Percentiles rank a stretch among this genome's conserved stretches.
Evolutionary conservation across 495 filamentous ascomycete genomes (phyloP).

Genomic region (Collariella sp.): DNA sequence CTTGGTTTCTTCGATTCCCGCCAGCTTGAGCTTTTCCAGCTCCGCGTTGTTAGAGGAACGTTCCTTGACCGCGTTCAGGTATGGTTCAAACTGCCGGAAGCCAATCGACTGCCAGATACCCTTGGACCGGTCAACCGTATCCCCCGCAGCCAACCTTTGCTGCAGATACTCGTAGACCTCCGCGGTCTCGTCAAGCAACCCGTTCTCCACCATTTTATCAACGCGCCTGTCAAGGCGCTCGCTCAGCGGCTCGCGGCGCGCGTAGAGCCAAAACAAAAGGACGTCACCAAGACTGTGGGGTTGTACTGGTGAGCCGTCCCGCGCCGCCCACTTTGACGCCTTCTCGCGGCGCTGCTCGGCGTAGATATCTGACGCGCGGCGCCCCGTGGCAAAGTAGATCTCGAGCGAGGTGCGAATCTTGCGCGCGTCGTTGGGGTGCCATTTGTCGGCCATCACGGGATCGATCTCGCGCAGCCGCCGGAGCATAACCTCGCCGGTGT

Average conservation of each 20-base stretch:
- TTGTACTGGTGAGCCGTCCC: conserved; percentile 5
- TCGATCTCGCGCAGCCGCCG: conserved; percentile 69
- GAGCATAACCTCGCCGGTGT: conserved; percentile 59
- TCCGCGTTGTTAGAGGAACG: conserved; percentile 24
- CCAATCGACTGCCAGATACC: conserved; percentile 97
- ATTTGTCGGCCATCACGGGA: conserved; percentile 77
- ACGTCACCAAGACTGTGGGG: conserved; percentile 47
- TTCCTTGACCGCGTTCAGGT: conserved; percentile 46
- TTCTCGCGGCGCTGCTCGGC: conserved; percentile 52
- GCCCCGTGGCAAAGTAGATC: conserved; percentile 75
- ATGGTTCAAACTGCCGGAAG: conserved; percentile 78
- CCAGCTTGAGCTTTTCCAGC: conserved; percentile 31
- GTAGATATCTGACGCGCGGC: conserved; percentile 79
- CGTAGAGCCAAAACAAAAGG: conserved; percentile 83
- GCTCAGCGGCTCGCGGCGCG: conserved; percentile 55
- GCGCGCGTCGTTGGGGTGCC: conserved; percentile 87
- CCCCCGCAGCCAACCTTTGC: conserved; percentile 39
- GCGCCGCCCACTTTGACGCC: conserved; percentile 16
- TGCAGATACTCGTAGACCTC: conserved; percentile 49
- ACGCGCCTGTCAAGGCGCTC: conserved; percentile 66
- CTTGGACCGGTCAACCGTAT: conserved; percentile 55
- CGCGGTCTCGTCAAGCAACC: conserved; percentile 59
- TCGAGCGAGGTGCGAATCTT: conserved; percentile 87
- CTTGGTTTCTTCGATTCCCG: conserved; percentile 50
- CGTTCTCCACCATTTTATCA: conserved; percentile 68